These are phyloP conservation scores for Colletotrichum sp. DNA, from an alignment of 2,329 filamentous ascomycete genomes.

Conservation along the genomic window DNA sequence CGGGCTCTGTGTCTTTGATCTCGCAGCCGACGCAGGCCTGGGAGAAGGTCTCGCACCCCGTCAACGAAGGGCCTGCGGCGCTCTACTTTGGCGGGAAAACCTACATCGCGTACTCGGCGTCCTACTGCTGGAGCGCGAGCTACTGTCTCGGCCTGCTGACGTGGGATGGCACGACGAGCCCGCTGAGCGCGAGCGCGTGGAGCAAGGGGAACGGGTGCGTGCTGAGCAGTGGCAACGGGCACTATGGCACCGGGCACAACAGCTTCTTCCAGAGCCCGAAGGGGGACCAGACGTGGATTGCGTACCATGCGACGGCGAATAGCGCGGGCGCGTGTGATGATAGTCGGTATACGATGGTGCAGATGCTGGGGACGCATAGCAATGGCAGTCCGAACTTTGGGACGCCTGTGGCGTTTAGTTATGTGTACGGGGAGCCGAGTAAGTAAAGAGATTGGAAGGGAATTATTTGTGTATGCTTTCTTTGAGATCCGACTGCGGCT, in stretches of 20 bases:
- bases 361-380: conserved; percentile 52
- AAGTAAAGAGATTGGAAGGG: neutral
- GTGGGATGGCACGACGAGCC: conserved; percentile 55
- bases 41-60: conserved; percentile 53
- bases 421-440: neutral
- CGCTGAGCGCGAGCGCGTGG: conserved; percentile 50
- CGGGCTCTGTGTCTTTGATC: conserved; percentile 51
- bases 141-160: conserved; percentile 60
- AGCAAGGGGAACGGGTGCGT: conserved; percentile 54
- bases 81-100: conserved; percentile 59
- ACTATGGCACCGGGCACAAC: conserved; percentile 63
- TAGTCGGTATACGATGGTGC: conserved; percentile 57
- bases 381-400: conserved; percentile 60
- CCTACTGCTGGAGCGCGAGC: conserved; percentile 59
- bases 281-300: conserved; percentile 57
- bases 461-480: neutral
- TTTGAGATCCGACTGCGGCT: neutral
- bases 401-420: conserved; percentile 10
- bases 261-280: conserved; percentile 63
- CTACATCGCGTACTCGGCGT: conserved; percentile 58
- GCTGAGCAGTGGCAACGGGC: conserved; percentile 59
- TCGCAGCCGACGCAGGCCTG: conserved; percentile 55
- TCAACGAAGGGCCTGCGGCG: conserved; percentile 60
- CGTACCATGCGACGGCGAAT: conserved; percentile 59
- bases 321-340: conserved; percentile 55